Base-by-base conservation (phyloP, 2,329 filamentous ascomycete genomes). In the Exophiala calicioides region DNA sequence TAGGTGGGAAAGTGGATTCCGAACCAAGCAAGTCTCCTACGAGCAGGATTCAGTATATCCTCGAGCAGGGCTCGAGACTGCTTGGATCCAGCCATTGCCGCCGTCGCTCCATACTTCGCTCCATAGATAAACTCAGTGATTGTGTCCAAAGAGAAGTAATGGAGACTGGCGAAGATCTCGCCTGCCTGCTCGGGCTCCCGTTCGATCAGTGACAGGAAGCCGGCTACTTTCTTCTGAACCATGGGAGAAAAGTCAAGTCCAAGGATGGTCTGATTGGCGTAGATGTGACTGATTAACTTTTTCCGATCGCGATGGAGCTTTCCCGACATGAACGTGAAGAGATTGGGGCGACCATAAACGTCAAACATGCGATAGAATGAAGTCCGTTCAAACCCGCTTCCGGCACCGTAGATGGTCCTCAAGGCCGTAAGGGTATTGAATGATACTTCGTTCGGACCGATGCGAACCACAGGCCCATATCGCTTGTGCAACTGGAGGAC, bases 331-430 rank as follows among this genome's bases (percentile, higher is more conserved):
- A 80, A 79, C 0, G 74, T 76, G 57, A 80, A 80, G 2, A 80
- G 55, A 42, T 79, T 78, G 57, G 70, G 52, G 7, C 42, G 50
- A 7, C 56, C 56, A 30, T 58, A 58, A 15, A 38, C 73, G 52
- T 78, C 75, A 47, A 80, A 80, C 72, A 80, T 78, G 33, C 71
- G 68, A 44, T 80, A 80, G 55, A 79, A 80, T 1, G 40, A 35
- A 0, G 76, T 76, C 29, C 75, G 61, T 30, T 73, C 75, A 44
- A 74, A 80, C 0, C 69, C 69, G 34, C 68, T 74, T 1, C 78
- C 77, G 1, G 77, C 70, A 0, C 77, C 76, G 58, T 81, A 80
- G 16, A 80, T 79, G 0, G 69, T 70, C n/a, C 70, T 68, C 27
- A 79, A 51, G 0, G 76, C 77, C 0, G 68, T 60, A 0, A 76